phyloP scores from a whole-genome alignment of 768 basidiomycete genomes.

The Lanmaoa pseudosensibilis region DNA sequence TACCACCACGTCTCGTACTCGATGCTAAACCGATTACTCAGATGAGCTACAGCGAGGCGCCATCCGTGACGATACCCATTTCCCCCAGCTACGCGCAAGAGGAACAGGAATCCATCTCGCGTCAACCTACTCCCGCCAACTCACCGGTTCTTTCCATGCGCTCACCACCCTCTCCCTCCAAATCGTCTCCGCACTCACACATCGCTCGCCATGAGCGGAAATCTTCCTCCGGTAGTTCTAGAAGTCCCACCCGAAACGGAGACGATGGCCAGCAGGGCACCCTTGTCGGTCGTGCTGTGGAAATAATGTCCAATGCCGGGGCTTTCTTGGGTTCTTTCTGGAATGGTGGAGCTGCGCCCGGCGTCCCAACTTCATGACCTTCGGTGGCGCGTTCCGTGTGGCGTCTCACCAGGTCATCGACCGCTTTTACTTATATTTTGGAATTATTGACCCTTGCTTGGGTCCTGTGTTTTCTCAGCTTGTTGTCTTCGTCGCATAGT shows the following conservation, averaged over 20 bases:
- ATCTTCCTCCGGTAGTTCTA: conserved; percentile 17
- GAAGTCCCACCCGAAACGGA: conserved; percentile 27
- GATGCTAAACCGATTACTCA: conserved; percentile 30
- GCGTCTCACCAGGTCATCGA: too few species aligned
- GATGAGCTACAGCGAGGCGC: conserved; percentile 25
- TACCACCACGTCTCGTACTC: conserved; percentile 30
- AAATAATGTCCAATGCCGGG: conserved; percentile 78
- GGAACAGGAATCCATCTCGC: conserved; percentile 38
- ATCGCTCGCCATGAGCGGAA: conserved; percentile 17
- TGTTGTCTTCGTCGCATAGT: conserved; percentile 13
- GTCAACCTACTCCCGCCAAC: conserved; percentile 61
- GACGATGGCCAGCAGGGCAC: conserved; percentile 39
- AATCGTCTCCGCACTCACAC: neutral
- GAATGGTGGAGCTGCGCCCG: conserved; percentile 32
- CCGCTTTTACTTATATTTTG: conserved; percentile 33
- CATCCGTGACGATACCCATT: conserved; percentile 23
- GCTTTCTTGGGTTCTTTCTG: conserved; percentile 70
- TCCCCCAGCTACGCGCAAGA: conserved; percentile 26
- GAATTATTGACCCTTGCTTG: conserved; percentile 28
- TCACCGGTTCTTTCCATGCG: conserved; percentile 47
- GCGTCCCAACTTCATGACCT: conserved; percentile 23
- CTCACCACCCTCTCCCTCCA: conserved; percentile 22
- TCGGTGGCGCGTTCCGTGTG: neutral
- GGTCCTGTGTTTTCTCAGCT: conserved; percentile 5
- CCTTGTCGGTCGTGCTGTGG: conserved; percentile 64